These are phyloP conservation scores for Chondrostereum purpureum DNA, from an alignment of 1,284 basidiomycete species.

Conservation along the genomic window DNA sequence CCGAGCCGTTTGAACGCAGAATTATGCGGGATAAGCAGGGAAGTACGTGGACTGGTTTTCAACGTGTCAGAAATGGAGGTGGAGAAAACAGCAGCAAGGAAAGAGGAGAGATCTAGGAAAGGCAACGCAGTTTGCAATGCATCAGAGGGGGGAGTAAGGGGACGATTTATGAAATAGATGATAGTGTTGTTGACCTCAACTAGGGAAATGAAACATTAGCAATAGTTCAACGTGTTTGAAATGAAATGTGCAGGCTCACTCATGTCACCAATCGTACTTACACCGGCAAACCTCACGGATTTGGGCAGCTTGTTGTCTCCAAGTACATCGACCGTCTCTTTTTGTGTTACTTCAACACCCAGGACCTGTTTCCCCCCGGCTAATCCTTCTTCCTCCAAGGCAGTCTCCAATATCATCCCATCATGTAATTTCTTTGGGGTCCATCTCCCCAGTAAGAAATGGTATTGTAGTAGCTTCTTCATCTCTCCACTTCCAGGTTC, in stretches of 20 bases:
- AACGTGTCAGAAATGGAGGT: slow-evolving; percentile 71
- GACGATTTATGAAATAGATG: slow-evolving; percentile 86
- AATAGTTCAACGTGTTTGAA: slow-evolving; percentile 1
- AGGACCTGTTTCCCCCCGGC: slow-evolving; percentile 69
- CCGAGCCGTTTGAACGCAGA: slow-evolving; percentile 84
- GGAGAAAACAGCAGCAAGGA: slow-evolving; percentile 85
- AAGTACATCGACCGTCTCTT: slow-evolving; percentile 37
- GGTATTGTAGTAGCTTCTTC: slow-evolving; percentile 69
- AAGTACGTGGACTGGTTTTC: slow-evolving; percentile 64
- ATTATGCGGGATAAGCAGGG: slow-evolving; percentile 87
- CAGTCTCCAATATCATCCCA: slow-evolving; percentile 75
- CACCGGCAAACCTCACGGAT: slow-evolving; percentile 80
- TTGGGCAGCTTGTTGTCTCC: slow-evolving; percentile 32
- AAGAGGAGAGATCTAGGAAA: slow-evolving; percentile 78
- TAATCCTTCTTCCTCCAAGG: slow-evolving; percentile 63
- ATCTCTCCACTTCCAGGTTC: slow-evolving; percentile 61
- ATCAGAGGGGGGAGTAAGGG: slow-evolving; percentile 78
- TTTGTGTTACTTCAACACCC: slow-evolving; percentile 55
- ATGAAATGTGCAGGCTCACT: slow-evolving; percentile 43
- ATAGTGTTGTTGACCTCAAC: slow-evolving; percentile 73
- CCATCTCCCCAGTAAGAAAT: slow-evolving; percentile 81
- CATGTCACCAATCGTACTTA: slow-evolving; percentile 71
- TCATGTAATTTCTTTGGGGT: slow-evolving; percentile 62
- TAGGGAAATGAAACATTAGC: slow-evolving; percentile 23
- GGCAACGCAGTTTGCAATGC: slow-evolving; percentile 81